Evolutionary conservation across 345 rosid genomes (phyloP).

Genomic region (Anastatica hierochuntica): DNA sequence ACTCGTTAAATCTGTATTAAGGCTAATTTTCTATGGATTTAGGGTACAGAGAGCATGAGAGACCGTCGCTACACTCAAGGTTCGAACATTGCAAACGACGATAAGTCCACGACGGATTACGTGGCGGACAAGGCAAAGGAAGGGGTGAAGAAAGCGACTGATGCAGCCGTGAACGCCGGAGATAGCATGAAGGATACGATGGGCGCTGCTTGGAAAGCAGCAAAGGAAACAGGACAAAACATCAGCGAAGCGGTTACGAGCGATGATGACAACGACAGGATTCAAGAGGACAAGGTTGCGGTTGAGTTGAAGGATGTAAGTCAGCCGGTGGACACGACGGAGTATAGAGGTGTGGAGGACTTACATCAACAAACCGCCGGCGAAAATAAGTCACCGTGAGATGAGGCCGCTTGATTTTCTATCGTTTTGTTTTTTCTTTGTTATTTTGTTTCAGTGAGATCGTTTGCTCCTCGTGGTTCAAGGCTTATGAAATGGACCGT

Average conservation of each 20-base stretch:
- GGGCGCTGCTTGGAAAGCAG: constrained; percentile 44
- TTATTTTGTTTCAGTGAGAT: constrained; percentile 8
- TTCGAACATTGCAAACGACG: constrained; percentile 11
- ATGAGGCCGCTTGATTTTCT: not conserved
- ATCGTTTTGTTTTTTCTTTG: not conserved
- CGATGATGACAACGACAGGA: constrained; percentile 9
- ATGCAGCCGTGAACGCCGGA: constrained; percentile 27
- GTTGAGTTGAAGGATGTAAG: constrained; percentile 26
- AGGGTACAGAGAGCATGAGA: constrained; percentile 8
- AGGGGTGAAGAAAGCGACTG: constrained; percentile 32
- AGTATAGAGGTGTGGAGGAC: constrained; percentile 40
- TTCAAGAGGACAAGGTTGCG: constrained; percentile 30
- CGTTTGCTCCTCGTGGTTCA: no score
- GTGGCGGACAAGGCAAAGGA: constrained; percentile 36
- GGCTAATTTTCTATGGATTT: no score
- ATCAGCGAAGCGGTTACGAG: constrained; percentile 18
- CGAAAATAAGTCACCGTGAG: constrained; percentile 19
- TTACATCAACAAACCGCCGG: constrained; percentile 21
- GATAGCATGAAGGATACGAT: constrained; percentile 28
- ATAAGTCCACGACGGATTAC: constrained; percentile 5
- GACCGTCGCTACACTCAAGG: constrained; percentile 8
- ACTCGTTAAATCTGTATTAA: no score
- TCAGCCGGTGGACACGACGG: constrained; percentile 39
- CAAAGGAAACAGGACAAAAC: constrained; percentile 28
- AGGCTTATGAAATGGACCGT: no score